Evolutionary conservation across 306 rosid species (phyloP).

Genomic region (Castanea sativa): DNA sequence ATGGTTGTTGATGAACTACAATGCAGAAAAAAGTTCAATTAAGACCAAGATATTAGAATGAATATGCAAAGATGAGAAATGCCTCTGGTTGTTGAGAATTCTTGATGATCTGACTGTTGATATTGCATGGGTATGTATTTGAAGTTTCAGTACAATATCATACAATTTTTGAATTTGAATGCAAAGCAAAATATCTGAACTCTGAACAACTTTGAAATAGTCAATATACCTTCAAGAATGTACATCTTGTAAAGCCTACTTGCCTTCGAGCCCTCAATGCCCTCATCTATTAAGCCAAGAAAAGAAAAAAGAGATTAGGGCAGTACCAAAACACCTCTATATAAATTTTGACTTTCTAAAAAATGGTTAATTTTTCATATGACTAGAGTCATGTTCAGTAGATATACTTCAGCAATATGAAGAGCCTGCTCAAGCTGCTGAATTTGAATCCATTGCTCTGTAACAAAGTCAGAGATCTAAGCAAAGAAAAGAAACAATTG

Average conservation of each 20-base stretch:
- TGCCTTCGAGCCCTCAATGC: constrained; percentile 44
- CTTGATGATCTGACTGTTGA: neutral
- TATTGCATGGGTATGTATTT: neutral
- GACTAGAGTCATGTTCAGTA: neutral
- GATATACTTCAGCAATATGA: constrained; percentile 61
- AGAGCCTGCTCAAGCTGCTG: constrained; percentile 98
- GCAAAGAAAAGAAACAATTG: constrained; percentile 22
- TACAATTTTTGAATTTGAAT: neutral
- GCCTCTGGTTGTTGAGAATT: neutral
- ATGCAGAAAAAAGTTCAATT: constrained; percentile 19
- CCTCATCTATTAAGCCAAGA: constrained; percentile 40
- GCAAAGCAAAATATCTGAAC: neutral
- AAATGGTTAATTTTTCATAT: neutral
- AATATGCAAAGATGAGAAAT: constrained; percentile 10
- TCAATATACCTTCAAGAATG: constrained; percentile 58
- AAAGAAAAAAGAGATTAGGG: constrained; percentile 17
- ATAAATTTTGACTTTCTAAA: neutral
- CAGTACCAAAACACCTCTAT: constrained; percentile 1
- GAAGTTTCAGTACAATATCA: neutral
- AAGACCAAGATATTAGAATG: neutral
- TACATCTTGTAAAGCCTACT: constrained; percentile 46
- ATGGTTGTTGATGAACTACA: constrained; percentile 47
- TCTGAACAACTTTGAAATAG: constrained; percentile 9
- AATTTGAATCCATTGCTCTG: constrained; percentile 87
- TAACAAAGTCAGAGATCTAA: constrained; percentile 71